phyloP scores from a whole-genome alignment of 2,329 filamentous ascomycete species.

The Colletotrichum spaethianum region DNA sequence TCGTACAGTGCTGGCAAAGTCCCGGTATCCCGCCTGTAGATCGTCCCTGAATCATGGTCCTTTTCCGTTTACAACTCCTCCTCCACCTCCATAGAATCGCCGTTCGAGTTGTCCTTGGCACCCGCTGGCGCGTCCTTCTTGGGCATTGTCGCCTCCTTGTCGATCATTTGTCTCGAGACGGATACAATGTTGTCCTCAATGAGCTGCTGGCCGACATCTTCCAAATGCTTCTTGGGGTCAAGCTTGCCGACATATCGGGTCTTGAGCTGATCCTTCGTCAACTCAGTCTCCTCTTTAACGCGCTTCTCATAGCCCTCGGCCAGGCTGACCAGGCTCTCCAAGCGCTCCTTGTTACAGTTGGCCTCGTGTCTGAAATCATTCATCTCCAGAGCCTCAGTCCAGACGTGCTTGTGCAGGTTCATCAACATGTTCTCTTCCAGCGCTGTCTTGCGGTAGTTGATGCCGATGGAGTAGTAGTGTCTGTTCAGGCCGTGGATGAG shows the following conservation, averaged over 20 bases:
- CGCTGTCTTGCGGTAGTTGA: slow-evolving; percentile 98
- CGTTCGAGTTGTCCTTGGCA: slow-evolving; percentile 66
- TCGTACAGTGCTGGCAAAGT: slow-evolving; percentile 44
- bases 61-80: slow-evolving; percentile 60
- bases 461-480: slow-evolving; percentile 99
- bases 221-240: slow-evolving; percentile 99
- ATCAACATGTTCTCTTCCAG: slow-evolving; percentile 99
- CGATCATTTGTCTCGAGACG: slow-evolving; percentile 99
- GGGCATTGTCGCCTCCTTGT: slow-evolving; percentile 96
- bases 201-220: slow-evolving; percentile 94
- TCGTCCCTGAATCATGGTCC: slow-evolving; percentile 25
- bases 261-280: slow-evolving; percentile 98
- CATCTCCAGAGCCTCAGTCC: slow-evolving; percentile 98
- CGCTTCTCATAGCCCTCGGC: slow-evolving; percentile 98
- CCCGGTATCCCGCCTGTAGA: slow-evolving; percentile 43
- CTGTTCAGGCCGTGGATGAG: slow-evolving; percentile 98
- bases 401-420: slow-evolving; percentile 99
- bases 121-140: slow-evolving; percentile 70
- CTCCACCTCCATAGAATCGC: slow-evolving; percentile 79
- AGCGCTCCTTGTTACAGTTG: slow-evolving; percentile 86
- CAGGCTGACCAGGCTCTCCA: slow-evolving; percentile 89
- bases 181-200: slow-evolving; percentile 99
- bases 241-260: slow-evolving; percentile 99
- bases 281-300: slow-evolving; percentile 97
- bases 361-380: slow-evolving; percentile 92